These are phyloP conservation scores for Pugionium cornutum DNA, from an alignment of 345 rosid genomes.

Conservation along the genomic window DNA sequence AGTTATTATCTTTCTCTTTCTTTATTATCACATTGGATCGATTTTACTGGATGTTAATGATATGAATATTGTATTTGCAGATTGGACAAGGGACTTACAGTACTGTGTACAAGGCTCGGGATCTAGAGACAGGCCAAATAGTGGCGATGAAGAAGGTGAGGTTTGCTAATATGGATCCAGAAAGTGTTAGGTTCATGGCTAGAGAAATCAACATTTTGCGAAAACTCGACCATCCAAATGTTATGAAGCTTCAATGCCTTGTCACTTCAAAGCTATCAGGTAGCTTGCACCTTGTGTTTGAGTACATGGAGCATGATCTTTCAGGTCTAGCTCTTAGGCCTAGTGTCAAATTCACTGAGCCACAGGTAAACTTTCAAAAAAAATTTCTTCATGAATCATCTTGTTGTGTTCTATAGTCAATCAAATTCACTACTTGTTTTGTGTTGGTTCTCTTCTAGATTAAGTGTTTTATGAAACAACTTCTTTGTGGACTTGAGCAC, in stretches of 20 bases:
- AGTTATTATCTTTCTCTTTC: slow-evolving; percentile 43
- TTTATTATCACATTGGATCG: neutral
- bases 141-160: slow-evolving; percentile 97
- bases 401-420: slow-evolving; percentile 3
- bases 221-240: slow-evolving; percentile 81
- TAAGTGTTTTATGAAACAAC: slow-evolving; percentile 78
- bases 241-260: slow-evolving; percentile 81
- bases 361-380: slow-evolving; percentile 50
- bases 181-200: slow-evolving; percentile 92
- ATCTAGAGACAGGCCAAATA: slow-evolving; percentile 64
- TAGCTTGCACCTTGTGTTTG: slow-evolving; percentile 81
- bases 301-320: slow-evolving; percentile 96
- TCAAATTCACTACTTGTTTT: slow-evolving; percentile 1
- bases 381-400: neutral
- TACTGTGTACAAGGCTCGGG: slow-evolving; percentile 72
- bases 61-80: slow-evolving; percentile 45
- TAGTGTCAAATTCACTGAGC: slow-evolving; percentile 73
- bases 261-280: slow-evolving; percentile 79
- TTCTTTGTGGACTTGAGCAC: slow-evolving; percentile 76
- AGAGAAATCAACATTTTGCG: slow-evolving; percentile 82
- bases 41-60: slow-evolving; percentile 1
- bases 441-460: slow-evolving; percentile 45
- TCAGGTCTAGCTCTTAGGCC: slow-evolving; percentile 79
- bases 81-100: slow-evolving; percentile 98
- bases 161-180: slow-evolving; percentile 84